phyloP scores from a whole-genome alignment of 495 filamentous ascomycete species.

The Peziza echinospora region DNA sequence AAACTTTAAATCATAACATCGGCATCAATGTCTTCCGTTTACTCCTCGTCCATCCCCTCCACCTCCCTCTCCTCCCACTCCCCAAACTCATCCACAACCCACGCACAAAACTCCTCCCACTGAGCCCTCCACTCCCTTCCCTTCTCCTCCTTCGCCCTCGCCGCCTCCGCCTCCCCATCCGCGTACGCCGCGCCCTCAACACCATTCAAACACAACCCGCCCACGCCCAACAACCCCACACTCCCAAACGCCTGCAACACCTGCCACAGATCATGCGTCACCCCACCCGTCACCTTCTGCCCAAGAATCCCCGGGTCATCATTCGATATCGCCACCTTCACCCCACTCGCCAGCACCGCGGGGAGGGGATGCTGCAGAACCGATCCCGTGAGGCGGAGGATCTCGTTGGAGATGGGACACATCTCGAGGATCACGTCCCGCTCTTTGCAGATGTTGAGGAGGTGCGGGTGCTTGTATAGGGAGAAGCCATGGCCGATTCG shows the following conservation, averaged over 20 bases:
- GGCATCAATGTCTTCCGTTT: no score
- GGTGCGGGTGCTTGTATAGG: conserved; percentile 74
- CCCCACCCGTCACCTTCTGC: conserved; percentile 42
- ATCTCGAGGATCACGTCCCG: conserved; percentile 72
- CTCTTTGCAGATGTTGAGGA: conserved; percentile 69
- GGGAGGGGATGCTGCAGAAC: conserved; percentile 66
- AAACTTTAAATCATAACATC: no score
- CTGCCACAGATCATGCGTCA: conserved; percentile 85
- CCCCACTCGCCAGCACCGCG: conserved; percentile 63
- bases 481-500: conserved; percentile 78
- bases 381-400: conserved; percentile 52
- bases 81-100: conserved; percentile 66
- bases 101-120: conserved; percentile 83
- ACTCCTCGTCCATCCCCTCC: no score
- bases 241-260: conserved; percentile 70
- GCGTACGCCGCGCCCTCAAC: conserved; percentile 77
- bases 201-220: conserved; percentile 76
- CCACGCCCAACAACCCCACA: conserved; percentile 59
- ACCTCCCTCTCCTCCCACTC: conserved; percentile 26
- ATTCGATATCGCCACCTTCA: conserved; percentile 54
- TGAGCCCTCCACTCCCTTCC: conserved; percentile 54
- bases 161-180: conserved; percentile 55
- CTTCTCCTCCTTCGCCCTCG: conserved; percentile 44
- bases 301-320: conserved; percentile 71
- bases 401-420: conserved; percentile 70